Evolutionary conservation across 768 basidiomycete genomes (phyloP), one percentile per base, ranked within the genome.

Genomic region (Tephrocybe sp.): DNA sequence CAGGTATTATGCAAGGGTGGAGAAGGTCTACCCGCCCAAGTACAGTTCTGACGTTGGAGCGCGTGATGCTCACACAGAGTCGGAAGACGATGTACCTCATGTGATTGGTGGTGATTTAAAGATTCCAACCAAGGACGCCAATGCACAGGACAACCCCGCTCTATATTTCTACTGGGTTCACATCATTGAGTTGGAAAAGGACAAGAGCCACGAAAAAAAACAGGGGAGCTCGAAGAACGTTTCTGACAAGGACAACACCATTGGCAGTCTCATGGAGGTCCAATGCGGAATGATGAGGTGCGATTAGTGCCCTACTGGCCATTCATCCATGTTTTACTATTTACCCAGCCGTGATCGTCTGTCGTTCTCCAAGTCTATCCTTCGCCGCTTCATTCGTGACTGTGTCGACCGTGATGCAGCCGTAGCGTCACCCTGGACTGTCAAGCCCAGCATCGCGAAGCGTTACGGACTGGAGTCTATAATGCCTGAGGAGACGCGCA

Each of bases 311-410:
- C 21, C 21, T 9, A 12, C 25, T 18, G 15, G 19, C 25, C 37
- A 16, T 7, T 15, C 25, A 11, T 9, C 16, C n/a, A 15, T 3
- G 15, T 41, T 31, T 34, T 16, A 44, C 31, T 5, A n/a, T 40
- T 2, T 11, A 11, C 18, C 9, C 28, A 98, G 95, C 61, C 94
- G 97, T 52, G 97, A 99, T 66, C 89, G 95, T 44, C 77, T 96
- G 16, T 85, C 92, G 16, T 98, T 98, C 70, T 96, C 93, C 24
- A 98, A 98, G 68, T 94, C 94, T 15, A 96, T 98, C 59, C 82
- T 99, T 24, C 91, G 94, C 56, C 87, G 94, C 13, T 98, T 96
- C 69, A 90, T 99, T 50, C 86, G 92, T 54, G 97, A 98, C 63
- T 96, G 93, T 60, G 89, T 99, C 2, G 88, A 92, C 60, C 85